Evolutionary conservation across 805 yeast species (phyloP), one percentile per base, ranked within the genome.

Genomic region (Kazachstania taianensis): DNA sequence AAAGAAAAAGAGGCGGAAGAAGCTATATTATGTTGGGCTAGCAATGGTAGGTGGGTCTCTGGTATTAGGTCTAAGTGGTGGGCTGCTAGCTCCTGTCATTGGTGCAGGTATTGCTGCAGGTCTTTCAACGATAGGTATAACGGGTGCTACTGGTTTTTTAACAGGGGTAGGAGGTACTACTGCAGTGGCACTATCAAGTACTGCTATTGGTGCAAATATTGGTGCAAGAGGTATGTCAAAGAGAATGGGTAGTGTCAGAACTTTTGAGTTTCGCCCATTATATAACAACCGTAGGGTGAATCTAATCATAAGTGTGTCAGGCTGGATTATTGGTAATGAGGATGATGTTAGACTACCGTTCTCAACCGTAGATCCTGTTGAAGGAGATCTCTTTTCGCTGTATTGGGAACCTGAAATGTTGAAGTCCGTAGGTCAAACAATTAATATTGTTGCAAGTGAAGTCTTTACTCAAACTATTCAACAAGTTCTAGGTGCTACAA

Each of bases 81-180:
- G 99, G 5, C 60, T 92, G 30, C 63, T 92, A 30, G 98, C 98
- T 0, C 99, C 99, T 0, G 94, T 94, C 2, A 94, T 92, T 50
- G 97, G 97, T 34, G 97, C 97, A 2, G 99, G 99, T 50, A 53
- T 92, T 20, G 98, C 97, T 2, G 97, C 97, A 3, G 99, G 97
- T 12, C 66, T 92, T 28, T 79, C 96, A 1, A 92, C 98, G 0
- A 75, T 89, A 16, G 99, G 99, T 22, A 81, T 94, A 16, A 68
- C 83, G 1, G 97, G 99, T n/a, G 85, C 97, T 0, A 61, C 85
- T 12, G 84, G 94, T 1, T 92, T 92, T 46, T 64, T 92, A 22
- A 96, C 96, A 0, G 97, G 98, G 35, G 83, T 89, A 2, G 98
- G 95, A 23, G 98, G 99, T 33, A 83, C 96, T 6, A 85, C 96